Evolutionary conservation across 768 basidiomycete species (phyloP).

Genomic region (Chiua virens): DNA sequence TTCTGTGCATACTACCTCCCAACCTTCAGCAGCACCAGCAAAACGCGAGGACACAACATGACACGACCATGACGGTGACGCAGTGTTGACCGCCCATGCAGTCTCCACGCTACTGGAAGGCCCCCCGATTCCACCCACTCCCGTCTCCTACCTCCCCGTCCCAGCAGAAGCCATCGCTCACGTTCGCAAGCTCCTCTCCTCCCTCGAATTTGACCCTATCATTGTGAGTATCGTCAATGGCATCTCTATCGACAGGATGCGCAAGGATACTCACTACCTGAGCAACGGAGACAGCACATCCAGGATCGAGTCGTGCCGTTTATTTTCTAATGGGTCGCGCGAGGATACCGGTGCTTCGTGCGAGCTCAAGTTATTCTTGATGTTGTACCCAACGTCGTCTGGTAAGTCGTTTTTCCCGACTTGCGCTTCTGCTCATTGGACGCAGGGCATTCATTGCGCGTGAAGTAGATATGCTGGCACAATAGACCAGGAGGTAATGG

Average conservation of each 20-base stretch:
- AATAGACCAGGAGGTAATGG: conserved; percentile 47
- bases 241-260: conserved; percentile 65
- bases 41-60: too few relatives aligned
- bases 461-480: conserved; percentile 56
- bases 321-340: conserved; percentile 65
- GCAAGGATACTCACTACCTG: conserved; percentile 73
- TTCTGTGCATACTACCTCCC: too few relatives aligned
- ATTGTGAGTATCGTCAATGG: conserved; percentile 68
- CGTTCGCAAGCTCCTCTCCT: too few relatives aligned
- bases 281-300: conserved; percentile 79
- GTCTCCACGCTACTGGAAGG: conserved; percentile 73
- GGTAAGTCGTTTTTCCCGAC: conserved; percentile 41
- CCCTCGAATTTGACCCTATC: conserved; percentile 70
- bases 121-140: conserved; percentile 56
- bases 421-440: not conserved
- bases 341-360: too few relatives aligned
- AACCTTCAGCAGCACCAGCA: too few relatives aligned
- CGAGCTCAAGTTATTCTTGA: conserved; percentile 60
- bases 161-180: conserved; percentile 52
- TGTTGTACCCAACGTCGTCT: conserved; percentile 83
- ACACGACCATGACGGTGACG: too few relatives aligned
- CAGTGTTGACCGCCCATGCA: conserved; percentile 31
- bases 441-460: not conserved
- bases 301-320: conserved; percentile 74
- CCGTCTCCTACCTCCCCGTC: too few relatives aligned